A percentile compares a stretch with the other conserved stretches of the same genome.
Evolutionary conservation across 2,329 filamentous ascomycete genomes (phyloP).

Genomic region (Rhynchosporium graminicola): DNA sequence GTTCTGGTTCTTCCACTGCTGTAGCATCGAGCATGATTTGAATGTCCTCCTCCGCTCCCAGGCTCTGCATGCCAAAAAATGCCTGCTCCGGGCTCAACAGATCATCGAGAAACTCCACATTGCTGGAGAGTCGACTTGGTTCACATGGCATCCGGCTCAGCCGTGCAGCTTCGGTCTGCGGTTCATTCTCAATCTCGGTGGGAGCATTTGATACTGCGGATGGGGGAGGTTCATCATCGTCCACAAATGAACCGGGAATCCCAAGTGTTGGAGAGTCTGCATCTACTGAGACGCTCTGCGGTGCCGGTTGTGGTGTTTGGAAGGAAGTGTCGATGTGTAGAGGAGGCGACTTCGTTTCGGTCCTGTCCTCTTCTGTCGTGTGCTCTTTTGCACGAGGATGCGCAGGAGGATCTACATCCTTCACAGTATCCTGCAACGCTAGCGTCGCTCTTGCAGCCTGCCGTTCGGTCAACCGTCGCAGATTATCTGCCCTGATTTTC

Average conservation of each 20-base stretch:
- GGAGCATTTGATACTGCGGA: conserved; percentile 58
- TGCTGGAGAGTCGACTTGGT: conserved; percentile 31
- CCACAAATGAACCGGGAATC: conserved; percentile 62
- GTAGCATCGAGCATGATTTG: conserved; percentile 35
- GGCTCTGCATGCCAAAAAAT: conserved; percentile 30
- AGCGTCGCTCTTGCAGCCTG: conserved; percentile 30
- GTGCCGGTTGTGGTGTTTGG: conserved; percentile 16
- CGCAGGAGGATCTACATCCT: conserved; percentile 13
- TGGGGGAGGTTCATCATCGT: conserved; percentile 51
- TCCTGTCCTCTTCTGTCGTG: conserved; percentile 3
- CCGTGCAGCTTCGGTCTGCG: conserved; percentile 56
- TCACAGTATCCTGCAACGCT: conserved; percentile 39
- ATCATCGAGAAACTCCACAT: conserved; percentile 27
- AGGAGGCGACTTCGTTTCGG: conserved; percentile 19
- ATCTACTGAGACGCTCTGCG: conserved; percentile 17
- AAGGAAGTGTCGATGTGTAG: conserved; percentile 37
- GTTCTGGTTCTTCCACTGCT: conserved; percentile 28
- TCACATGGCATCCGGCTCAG: conserved; percentile 28
- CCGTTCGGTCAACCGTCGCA: conserved; percentile 37
- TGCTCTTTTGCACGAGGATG: conserved; percentile 17
- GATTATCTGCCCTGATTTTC: conserved; percentile 48
- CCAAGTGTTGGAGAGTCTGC: conserved; percentile 66
- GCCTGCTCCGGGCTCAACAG: conserved; percentile 34
- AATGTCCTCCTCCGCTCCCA: conserved; percentile 29
- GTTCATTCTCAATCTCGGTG: conserved; percentile 74